Conservation (phyloP, 495 filamentous ascomycete genomes). For the Penicillium herquei region DNA sequence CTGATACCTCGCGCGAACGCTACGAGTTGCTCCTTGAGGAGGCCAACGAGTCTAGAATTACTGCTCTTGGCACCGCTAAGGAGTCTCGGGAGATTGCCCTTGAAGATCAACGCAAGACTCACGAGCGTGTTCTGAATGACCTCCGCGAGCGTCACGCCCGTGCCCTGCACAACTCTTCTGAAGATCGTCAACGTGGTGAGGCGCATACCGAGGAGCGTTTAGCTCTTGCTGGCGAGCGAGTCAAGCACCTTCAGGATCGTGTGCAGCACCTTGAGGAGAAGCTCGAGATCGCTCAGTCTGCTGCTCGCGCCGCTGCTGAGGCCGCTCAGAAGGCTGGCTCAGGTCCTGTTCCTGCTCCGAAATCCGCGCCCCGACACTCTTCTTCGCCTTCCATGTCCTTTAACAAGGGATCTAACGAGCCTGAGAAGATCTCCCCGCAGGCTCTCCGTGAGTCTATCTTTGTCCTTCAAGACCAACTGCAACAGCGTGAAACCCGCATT, state of each 20-base stretch:
- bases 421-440: slow-evolving; percentile 88
- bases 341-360: slow-evolving; percentile 22
- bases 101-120: slow-evolving; percentile 64
- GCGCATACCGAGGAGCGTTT: slow-evolving; percentile 68
- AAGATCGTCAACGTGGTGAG: slow-evolving; percentile 71
- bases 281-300: slow-evolving; percentile 85
- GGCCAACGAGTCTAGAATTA: slow-evolving; percentile 50
- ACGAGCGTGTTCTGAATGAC: slow-evolving; percentile 68
- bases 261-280: slow-evolving; percentile 82
- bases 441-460: slow-evolving; percentile 93
- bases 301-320: slow-evolving; percentile 80
- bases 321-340: slow-evolving; percentile 67
- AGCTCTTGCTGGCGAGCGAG: slow-evolving; percentile 73
- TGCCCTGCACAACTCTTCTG: slow-evolving; percentile 64
- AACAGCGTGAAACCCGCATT: slow-evolving; percentile 85
- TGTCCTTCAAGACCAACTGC: slow-evolving; percentile 93
- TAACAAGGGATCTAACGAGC: slow-evolving; percentile 51
- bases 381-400: slow-evolving; percentile 46
- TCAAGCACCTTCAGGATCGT: slow-evolving; percentile 75
- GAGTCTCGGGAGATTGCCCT: slow-evolving; percentile 61
- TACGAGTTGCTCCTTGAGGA: slow-evolving; percentile 80
- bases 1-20: slow-evolving; percentile 68
- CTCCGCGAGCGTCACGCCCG: slow-evolving; percentile 67
- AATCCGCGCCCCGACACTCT: slow-evolving; percentile 27
- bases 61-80: slow-evolving; percentile 53